Evolutionary conservation across 768 basidiomycete species (phyloP).

Genomic region (Tephrocybe sp.): DNA sequence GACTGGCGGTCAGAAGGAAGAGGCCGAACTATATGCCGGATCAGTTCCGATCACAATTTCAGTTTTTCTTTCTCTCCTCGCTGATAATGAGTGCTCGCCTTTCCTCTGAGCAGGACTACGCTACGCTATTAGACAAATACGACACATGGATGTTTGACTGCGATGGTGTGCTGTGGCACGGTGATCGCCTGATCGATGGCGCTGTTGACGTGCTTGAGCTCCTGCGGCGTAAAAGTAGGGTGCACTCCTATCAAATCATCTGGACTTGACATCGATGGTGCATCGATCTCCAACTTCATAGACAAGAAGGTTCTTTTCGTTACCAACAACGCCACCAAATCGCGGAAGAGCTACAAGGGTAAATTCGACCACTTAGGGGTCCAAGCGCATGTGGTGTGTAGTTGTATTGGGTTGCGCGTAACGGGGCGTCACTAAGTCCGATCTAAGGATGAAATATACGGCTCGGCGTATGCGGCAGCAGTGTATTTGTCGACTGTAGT

Average conservation of each 20-base stretch:
- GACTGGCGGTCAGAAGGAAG: too few relatives aligned
- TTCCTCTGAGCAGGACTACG: constrained; percentile 45
- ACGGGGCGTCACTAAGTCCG: constrained; percentile 4
- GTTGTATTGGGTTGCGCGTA: not conserved
- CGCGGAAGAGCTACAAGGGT: constrained; percentile 79
- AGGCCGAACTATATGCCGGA: not conserved
- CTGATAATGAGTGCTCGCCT: constrained; percentile 34
- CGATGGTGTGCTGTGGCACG: constrained; percentile 94
- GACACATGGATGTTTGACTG: constrained; percentile 98
- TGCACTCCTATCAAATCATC: constrained; percentile 9
- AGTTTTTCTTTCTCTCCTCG: not conserved
- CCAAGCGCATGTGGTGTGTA: constrained; percentile 76
- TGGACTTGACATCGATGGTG: not conserved
- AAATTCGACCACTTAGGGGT: constrained; percentile 93
- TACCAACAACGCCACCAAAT: constrained; percentile 97
- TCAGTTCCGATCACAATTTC: constrained; percentile 7
- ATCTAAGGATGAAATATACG: constrained; percentile 90
- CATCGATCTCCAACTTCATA: constrained; percentile 26
- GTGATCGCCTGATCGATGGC: constrained; percentile 76
- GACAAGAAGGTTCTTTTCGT: constrained; percentile 90
- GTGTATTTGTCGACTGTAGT: constrained; percentile 83
- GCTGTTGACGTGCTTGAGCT: constrained; percentile 71
- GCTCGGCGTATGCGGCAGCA: constrained; percentile 81
- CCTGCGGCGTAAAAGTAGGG: constrained; percentile 71
- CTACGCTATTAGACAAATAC: constrained; percentile 56